Evolutionary conservation across 352 stramenopile species (phyloP).

Genomic region (Globisporangium apiculatum): DNA sequence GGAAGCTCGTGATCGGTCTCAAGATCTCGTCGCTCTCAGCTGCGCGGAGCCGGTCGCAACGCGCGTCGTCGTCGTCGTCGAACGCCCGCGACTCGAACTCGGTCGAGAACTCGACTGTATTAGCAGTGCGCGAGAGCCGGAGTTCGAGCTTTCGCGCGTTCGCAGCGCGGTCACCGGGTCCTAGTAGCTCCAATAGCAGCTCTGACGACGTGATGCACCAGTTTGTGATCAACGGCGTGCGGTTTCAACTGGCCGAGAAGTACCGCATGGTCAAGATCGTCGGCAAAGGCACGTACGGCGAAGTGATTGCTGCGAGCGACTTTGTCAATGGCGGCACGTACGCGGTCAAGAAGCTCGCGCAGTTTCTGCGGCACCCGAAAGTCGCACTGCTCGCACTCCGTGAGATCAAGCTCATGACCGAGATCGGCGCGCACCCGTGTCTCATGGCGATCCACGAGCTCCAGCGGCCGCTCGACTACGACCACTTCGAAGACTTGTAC

Average conservation of each 20-base stretch:
- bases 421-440: slow-evolving; percentile 62
- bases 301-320: slow-evolving; percentile 86
- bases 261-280: slow-evolving; percentile 89
- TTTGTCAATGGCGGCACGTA: slow-evolving; percentile 81
- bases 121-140: slow-evolving; percentile 4
- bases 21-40: slow-evolving; percentile 61
- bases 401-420: slow-evolving; percentile 88
- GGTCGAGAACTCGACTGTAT: too few species aligned
- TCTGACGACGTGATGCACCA: slow-evolving; percentile 79
- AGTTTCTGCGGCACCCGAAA: slow-evolving; percentile 81
- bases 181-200: neutral
- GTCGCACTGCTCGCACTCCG: slow-evolving; percentile 76
- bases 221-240: slow-evolving; percentile 84
- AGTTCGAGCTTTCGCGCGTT: slow-evolving; percentile 37
- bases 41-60: slow-evolving; percentile 23
- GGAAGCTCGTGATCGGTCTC: slow-evolving; percentile 61
- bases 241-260: slow-evolving; percentile 81
- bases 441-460: slow-evolving; percentile 83
- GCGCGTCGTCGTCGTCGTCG: slow-evolving; percentile 27
- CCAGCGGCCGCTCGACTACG: slow-evolving; percentile 74
- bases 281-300: slow-evolving; percentile 84
- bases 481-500: slow-evolving; percentile 95
- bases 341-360: slow-evolving; percentile 85
- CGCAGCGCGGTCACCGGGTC: slow-evolving; percentile 15
- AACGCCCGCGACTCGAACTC: slow-evolving; percentile 9